Percentiles rank a stretch among this genome's conserved stretches.
Conservation (phyloP, 495 filamentous ascomycete species). For the Hypoxylon intermedium region DNA sequence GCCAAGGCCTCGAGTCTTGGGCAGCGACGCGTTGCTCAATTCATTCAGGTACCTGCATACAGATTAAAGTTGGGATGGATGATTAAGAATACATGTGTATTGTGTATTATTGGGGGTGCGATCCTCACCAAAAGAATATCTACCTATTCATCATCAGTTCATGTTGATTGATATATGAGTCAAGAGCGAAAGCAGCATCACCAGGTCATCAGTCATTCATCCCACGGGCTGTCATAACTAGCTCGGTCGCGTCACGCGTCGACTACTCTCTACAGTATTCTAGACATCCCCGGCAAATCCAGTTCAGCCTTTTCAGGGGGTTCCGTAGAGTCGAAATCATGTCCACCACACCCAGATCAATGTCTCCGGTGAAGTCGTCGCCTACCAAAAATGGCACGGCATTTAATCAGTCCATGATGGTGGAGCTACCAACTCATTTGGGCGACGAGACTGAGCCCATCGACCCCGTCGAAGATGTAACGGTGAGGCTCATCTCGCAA, state of each 20-base stretch:
- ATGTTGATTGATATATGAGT: slow-evolving; percentile 12
- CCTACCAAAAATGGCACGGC: slow-evolving; percentile 25
- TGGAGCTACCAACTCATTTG: slow-evolving; percentile 39
- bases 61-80: no score
- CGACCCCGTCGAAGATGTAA: slow-evolving; percentile 29
- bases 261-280: slow-evolving; percentile 29
- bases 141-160: neutral
- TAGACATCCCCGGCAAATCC: no score
- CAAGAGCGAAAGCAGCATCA: slow-evolving; percentile 3
- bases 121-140: neutral
- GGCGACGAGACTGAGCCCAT: slow-evolving; percentile 27
- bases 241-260: slow-evolving; percentile 31
- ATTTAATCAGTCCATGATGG: slow-evolving; percentile 44
- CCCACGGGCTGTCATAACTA: slow-evolving; percentile 13
- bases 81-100: no score
- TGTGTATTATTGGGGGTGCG: neutral
- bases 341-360: slow-evolving; percentile 41
- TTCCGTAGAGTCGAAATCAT: slow-evolving; percentile 23
- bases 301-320: no score
- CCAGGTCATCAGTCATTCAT: slow-evolving; percentile 15
- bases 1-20: slow-evolving; percentile 25
- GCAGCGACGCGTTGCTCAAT: slow-evolving; percentile 32
- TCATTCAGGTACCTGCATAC: slow-evolving; percentile 25
- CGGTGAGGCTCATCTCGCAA: slow-evolving; percentile 33
- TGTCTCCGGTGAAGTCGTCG: slow-evolving; percentile 31